Evolutionary conservation across 1,139 yeast genomes (phyloP), one percentile per base, ranked within the genome.

Genomic region (Blastobotrys illinoisensis): DNA sequence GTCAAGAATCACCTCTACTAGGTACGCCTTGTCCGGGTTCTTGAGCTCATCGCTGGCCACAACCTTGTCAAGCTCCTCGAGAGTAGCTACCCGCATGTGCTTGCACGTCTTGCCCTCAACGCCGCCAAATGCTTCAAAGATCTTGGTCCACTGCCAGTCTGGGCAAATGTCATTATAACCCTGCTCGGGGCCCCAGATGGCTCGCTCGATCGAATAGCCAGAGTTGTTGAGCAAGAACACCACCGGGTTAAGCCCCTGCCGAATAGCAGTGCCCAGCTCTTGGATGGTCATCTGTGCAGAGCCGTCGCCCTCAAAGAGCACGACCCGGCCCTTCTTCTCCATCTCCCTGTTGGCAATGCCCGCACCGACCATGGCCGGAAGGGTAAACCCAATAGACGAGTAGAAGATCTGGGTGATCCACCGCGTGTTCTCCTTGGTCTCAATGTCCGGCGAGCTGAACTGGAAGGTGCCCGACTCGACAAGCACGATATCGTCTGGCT

Each of bases 171-270:
- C 96, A 66, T 89, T 89, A 69, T 89, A 90, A 1, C 79, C 71
- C 65, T 88, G 82, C 14, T 81, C 77, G 28, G 89, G 85, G 1
- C 97, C 97, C 68, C 83, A 79, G 56, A 89, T 86, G 32, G 85
- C 80, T 63, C 97, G 81, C 72, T 90, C 97, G 54, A 89, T 88
- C 0, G 95, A 85, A 71, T 89, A 90, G 0, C 97, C 97, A 55
- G 80, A 80, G 69, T 90, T 90, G 72, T 89, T 90, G 70, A 88
- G 74, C 55, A 89, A 69, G 60, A 88, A 76, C 26, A 90, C 77
- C 48, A 85, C 79, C 20, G 91, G 86, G 16, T 79, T 78, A 40
- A 85, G 74, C 24, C 77, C 75, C 61, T 79, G 76, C 55, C 90
- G 79, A 50, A 86, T 71, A 67, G 79, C 83, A 23, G 88, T 81